phyloP scores from a whole-genome alignment of 257 asterid species.

The Penstemon eatonii region DNA sequence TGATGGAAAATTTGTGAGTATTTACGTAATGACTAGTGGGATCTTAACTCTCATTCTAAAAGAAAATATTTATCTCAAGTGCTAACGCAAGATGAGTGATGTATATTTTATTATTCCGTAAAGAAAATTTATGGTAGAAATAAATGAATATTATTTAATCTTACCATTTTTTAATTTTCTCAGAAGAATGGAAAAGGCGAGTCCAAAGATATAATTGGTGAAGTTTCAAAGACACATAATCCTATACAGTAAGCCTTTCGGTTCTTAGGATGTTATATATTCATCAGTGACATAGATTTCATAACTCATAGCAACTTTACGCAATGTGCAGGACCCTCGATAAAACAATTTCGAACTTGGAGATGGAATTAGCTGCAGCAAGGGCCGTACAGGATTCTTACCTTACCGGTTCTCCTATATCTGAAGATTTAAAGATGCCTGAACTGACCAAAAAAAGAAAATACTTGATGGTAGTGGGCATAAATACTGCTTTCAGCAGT shows the following conservation, averaged over 20 bases:
- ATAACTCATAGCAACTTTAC: slow-evolving; percentile 21
- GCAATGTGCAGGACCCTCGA: slow-evolving; percentile 61
- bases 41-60: slow-evolving; percentile 3
- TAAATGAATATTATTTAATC: slow-evolving; percentile 6
- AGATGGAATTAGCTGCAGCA: slow-evolving; percentile 89
- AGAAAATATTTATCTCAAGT: slow-evolving; percentile 14
- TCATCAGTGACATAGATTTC: neutral
- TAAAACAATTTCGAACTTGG: slow-evolving; percentile 80
- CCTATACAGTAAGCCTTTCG: slow-evolving; percentile 60
- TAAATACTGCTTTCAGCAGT: slow-evolving; percentile 89
- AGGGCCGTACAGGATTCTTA: slow-evolving; percentile 85
- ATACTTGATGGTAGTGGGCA: slow-evolving; percentile 78
- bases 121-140: neutral
- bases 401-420: slow-evolving; percentile 76
- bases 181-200: slow-evolving; percentile 47
- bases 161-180: slow-evolving; percentile 23
- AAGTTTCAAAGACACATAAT: slow-evolving; percentile 55
- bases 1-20: slow-evolving; percentile 60
- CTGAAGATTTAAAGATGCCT: slow-evolving; percentile 67
- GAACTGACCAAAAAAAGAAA: slow-evolving; percentile 66
- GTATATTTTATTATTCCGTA: neutral
- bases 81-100: neutral
- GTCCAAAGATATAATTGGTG: slow-evolving; percentile 45
- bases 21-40: neutral
- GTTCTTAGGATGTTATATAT: slow-evolving; percentile 17